Conservation (phyloP, 2,329 filamentous ascomycete species). For the Alternaria rosae region DNA sequence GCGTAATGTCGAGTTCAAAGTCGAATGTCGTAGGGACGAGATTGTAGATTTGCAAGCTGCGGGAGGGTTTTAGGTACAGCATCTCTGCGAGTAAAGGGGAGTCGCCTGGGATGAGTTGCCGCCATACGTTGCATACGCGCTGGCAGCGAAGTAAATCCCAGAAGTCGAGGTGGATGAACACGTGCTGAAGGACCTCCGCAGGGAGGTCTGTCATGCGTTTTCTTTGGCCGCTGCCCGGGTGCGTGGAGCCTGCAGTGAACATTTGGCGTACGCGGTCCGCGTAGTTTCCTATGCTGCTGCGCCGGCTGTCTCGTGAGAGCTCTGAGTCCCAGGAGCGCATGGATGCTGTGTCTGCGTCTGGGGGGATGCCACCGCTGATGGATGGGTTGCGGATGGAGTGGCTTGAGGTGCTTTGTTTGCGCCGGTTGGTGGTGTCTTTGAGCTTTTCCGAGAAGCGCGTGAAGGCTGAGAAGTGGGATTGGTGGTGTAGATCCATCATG, state of each 20-base stretch:
- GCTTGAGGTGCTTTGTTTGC: constrained; percentile 7
- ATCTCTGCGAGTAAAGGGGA: constrained; percentile 13
- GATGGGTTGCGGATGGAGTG: constrained; percentile 8
- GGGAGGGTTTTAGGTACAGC: constrained; percentile 22
- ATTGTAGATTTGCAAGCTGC: constrained; percentile 20
- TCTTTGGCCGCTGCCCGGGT: background rate
- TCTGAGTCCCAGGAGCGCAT: constrained; percentile 6
- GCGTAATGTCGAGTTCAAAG: constrained; percentile 13
- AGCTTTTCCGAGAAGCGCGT: constrained; percentile 22
- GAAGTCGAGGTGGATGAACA: constrained; percentile 21
- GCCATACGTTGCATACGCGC: constrained; percentile 19
- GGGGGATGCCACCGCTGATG: constrained; percentile 2
- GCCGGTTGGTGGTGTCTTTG: constrained; percentile 23
- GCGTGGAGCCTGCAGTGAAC: constrained; percentile 7
- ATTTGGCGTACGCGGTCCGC: constrained; percentile 24
- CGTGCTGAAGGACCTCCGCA: constrained; percentile 19
- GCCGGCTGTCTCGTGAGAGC: constrained; percentile 6
- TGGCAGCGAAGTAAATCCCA: constrained; percentile 17
- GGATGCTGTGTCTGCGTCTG: constrained; percentile 1
- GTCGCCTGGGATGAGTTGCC: constrained; percentile 17
- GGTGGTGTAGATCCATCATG: constrained; percentile 19
- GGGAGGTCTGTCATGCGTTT: constrained; percentile 17
- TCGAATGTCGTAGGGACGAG: constrained; percentile 17
- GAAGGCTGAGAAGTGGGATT: constrained; percentile 21
- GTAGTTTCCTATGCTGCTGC: constrained; percentile 26